Conservation (phyloP, 2,329 filamentous ascomycete genomes). For the Claviceps humidiphila region DNA sequence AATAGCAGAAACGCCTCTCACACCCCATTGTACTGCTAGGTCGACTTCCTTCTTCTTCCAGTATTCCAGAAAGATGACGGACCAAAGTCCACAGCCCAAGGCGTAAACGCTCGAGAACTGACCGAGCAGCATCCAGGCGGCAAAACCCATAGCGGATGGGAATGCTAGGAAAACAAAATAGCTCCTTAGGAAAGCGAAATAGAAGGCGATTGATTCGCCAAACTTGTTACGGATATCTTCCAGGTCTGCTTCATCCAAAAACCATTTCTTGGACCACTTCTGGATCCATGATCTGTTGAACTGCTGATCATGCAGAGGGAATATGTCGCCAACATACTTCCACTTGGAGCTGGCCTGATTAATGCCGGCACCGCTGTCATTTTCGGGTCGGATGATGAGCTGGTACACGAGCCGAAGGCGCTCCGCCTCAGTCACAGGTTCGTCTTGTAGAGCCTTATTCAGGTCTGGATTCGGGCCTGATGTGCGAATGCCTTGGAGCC, state of each 20-base stretch:
- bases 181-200: constrained; percentile 85
- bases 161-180: constrained; percentile 82
- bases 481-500: constrained; percentile 77
- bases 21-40: constrained; percentile 76
- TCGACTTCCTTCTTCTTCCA: constrained; percentile 93
- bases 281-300: constrained; percentile 69
- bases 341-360: constrained; percentile 56
- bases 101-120: constrained; percentile 75
- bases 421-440: constrained; percentile 79
- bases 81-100: constrained; percentile 69
- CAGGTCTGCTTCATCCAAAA: constrained; percentile 52
- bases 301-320: constrained; percentile 63
- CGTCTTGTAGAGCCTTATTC: constrained; percentile 49
- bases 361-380: constrained; percentile 68
- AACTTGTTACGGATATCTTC: constrained; percentile 63
- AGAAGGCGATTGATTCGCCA: constrained; percentile 79
- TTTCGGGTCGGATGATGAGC: constrained; percentile 59
- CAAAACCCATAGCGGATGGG: constrained; percentile 64
- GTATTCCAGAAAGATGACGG: constrained; percentile 80
- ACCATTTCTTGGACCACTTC: constrained; percentile 59
- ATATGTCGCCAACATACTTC: constrained; percentile 60
- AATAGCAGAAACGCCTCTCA: constrained; percentile 70
- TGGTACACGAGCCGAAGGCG: constrained; percentile 77
- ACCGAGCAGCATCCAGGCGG: constrained; percentile 70
- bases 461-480: constrained; percentile 64